Base-by-base conservation (phyloP, 2,329 filamentous ascomycete genomes). In the Monilinia fructigena region DNA sequence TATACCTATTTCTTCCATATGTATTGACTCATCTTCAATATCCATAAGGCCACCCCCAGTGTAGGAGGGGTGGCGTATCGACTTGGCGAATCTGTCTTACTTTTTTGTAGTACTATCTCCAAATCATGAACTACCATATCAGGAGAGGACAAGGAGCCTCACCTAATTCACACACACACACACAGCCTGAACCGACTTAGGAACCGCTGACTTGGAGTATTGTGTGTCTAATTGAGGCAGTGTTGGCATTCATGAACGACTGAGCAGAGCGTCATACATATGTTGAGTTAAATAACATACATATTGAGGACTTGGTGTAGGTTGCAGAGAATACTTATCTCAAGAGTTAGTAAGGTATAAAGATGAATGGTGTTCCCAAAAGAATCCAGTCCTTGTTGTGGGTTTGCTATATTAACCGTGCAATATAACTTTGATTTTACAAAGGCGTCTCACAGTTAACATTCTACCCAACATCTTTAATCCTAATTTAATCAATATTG, bases 31-130 rank as follows among this genome's bases (percentile, higher is more conserved):
- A 60, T 38, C 45, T 38, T 38, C 16, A 12, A 50, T 38, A 16
- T 26, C 31, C 11, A 14, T 23, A 38, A 38, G 58, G 58, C 31
- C 20, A 26, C 28, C 11, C 23, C 38, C 12, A n/a, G 20, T 50
- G 45, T 6, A 60, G 28, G 16, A 60, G 48, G n/a, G 28, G 58
- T 60, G 58, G 58, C 58, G 45, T 50, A 3, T 18, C 20, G n/a
- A 50, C 12, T 38, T 50, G 28, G 18, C 45, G 28, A 4, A 61
- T 26, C 31, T 50, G 1, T 26, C 31, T 40, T 38, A 26, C n/a
- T 12, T 20, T 50, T 38, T 50, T 50, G 45, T 61, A 1, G 35
- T 60, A 50, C n/a, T 45, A 50, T 20, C 45, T 31, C 38, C 38
- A 31, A 50, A n/a, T 18, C 20, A 50, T 50, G 11, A 20, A 26